Percentiles rank a stretch among this genome's conserved stretches.
Conservation (phyloP, 2,329 filamentous ascomycete species). For the Teratosphaeria zuluensis region DNA sequence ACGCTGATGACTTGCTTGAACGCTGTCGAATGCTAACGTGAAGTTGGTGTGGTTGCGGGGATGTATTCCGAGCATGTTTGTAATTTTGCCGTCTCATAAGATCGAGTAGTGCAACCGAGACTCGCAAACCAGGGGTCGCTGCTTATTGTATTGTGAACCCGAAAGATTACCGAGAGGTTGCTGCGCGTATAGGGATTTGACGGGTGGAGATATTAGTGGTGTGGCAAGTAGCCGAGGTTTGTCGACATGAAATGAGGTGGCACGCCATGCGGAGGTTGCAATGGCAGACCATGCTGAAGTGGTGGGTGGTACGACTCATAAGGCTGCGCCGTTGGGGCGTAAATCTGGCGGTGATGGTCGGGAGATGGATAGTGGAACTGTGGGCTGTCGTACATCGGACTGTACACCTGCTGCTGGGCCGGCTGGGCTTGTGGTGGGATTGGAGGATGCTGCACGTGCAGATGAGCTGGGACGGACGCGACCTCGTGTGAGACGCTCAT, state of each 20-base stretch:
- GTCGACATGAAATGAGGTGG: neutral
- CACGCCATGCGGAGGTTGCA: neutral
- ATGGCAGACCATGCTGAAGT: neutral
- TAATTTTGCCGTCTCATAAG: neutral
- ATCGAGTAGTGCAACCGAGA: neutral
- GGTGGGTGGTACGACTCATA: neutral
- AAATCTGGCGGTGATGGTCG: neutral
- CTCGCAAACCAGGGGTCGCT: neutral
- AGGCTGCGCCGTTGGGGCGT: neutral
- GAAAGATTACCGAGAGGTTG: neutral
- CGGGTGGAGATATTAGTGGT: neutral
- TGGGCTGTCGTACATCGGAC: neutral
- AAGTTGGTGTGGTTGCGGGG: neutral
- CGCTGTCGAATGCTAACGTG: neutral
- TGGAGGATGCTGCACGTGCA: neutral
- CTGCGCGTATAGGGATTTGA: neutral
- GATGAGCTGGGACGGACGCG: neutral
- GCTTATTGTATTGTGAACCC: neutral
- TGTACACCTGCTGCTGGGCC: neutral
- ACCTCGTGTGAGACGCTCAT: neutral
- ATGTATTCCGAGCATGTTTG: neutral
- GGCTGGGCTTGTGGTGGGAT: neutral
- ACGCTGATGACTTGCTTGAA: neutral
- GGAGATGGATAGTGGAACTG: neutral
- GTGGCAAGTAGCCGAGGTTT: neutral